Evolutionary conservation across 1,284 basidiomycete genomes (phyloP).

Genomic region (Chondrostereum purpureum): DNA sequence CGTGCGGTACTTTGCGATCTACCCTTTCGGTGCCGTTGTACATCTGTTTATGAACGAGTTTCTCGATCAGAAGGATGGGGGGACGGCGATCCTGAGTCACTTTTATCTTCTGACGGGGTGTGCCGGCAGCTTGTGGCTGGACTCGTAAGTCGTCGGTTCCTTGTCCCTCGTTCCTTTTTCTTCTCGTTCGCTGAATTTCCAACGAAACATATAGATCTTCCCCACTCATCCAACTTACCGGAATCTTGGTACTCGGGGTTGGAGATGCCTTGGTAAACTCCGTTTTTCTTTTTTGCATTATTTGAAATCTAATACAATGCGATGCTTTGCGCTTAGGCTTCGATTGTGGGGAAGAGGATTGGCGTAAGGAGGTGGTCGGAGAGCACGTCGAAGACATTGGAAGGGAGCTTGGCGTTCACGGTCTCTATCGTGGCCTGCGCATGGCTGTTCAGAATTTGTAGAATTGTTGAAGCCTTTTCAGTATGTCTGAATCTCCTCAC

Average conservation of each 20-base stretch:
- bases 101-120: constrained; percentile 97
- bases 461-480: constrained; percentile 67
- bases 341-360: constrained; percentile 82
- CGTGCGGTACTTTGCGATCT: constrained; percentile 95
- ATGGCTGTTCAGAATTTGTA: constrained; percentile 63
- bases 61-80: constrained; percentile 90
- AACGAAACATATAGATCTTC: constrained; percentile 46
- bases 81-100: constrained; percentile 94
- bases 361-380: constrained; percentile 82
- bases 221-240: constrained; percentile 77
- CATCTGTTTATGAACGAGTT: constrained; percentile 99
- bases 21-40: constrained; percentile 89
- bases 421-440: constrained; percentile 66
- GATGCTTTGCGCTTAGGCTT: constrained; percentile 53
- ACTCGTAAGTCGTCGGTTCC: constrained; percentile 54
- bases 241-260: constrained; percentile 84
- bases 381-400: constrained; percentile 82
- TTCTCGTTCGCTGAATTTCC: constrained; percentile 9
- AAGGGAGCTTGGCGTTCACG: constrained; percentile 84
- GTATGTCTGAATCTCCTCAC: constrained; percentile 43
- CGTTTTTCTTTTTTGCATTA: constrained; percentile 6
- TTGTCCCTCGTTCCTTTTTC: constrained; percentile 6
- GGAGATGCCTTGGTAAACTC: constrained; percentile 84
- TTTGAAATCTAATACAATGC: too few species aligned
- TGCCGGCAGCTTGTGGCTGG: constrained; percentile 91